phyloP scores from a whole-genome alignment of 2,329 filamentous ascomycete species.

The Venturiaceae sp. region DNA sequence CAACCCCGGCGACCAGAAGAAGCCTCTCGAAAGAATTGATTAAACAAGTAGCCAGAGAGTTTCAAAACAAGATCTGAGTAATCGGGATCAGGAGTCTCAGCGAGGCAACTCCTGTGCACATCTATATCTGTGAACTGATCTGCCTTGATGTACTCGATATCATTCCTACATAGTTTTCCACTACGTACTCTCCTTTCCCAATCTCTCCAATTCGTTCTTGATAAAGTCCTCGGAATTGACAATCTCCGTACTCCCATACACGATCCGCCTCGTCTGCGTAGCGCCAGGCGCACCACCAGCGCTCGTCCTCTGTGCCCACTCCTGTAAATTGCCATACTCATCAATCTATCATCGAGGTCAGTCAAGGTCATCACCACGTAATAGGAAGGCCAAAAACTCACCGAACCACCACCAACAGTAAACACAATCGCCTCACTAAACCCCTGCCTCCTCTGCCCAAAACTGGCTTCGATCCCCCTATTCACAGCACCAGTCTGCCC shows the following conservation, averaged over 20 bases:
- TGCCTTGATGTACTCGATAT: too few relatives aligned
- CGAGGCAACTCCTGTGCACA: too few relatives aligned
- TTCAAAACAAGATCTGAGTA: too few relatives aligned
- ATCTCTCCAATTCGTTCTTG: slow-evolving; percentile 42
- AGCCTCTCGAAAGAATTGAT: too few relatives aligned
- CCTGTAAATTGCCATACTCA: slow-evolving; percentile 93
- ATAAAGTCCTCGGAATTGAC: slow-evolving; percentile 55
- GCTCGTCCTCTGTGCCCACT: slow-evolving; percentile 78
- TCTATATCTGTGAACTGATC: too few relatives aligned
- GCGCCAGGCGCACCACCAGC: slow-evolving; percentile 40
- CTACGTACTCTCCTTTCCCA: slow-evolving; percentile 41
- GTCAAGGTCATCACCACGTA: not conserved
- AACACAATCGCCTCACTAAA: slow-evolving; percentile 92
- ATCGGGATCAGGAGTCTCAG: too few relatives aligned
- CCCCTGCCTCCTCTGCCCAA: slow-evolving; percentile 81
- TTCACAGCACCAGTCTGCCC: slow-evolving; percentile 22
- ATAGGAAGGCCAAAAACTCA: not conserved
- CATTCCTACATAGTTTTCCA: not conserved
- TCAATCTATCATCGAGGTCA: slow-evolving; percentile 53
- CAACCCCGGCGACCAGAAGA: too few relatives aligned
- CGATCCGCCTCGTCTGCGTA: slow-evolving; percentile 65
- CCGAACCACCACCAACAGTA: slow-evolving; percentile 77
- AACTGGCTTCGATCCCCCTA: slow-evolving; percentile 66
- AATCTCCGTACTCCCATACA: slow-evolving; percentile 85
- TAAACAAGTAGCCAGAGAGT: too few relatives aligned